Evolutionary conservation across 202 grass and related monocot species (phyloP).

Genomic region (Sporobolus alterniflorus): DNA sequence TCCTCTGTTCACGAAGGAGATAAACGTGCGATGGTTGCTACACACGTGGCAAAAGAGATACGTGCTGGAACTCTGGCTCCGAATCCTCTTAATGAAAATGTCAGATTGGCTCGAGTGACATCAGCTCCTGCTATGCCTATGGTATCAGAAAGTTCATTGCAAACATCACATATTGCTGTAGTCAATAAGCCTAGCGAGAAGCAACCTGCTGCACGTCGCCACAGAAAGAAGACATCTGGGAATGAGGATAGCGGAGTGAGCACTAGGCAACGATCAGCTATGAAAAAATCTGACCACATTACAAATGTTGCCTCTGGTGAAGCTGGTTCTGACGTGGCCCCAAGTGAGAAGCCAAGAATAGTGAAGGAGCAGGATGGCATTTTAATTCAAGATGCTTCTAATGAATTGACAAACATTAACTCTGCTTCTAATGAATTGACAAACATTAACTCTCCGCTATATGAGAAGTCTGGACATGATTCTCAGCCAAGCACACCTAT

Average conservation of each 20-base stretch:
- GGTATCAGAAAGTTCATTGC: constrained; percentile 54
- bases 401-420: constrained; percentile 49
- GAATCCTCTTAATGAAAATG: constrained; percentile 30
- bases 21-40: constrained; percentile 11
- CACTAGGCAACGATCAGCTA: constrained; percentile 58
- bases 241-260: constrained; percentile 48
- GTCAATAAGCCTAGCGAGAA: constrained; percentile 50
- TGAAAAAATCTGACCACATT: constrained; percentile 44
- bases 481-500: constrained; percentile 57
- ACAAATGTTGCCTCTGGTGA: constrained; percentile 29
- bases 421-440: constrained; percentile 39
- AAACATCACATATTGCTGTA: constrained; percentile 44
- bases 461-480: constrained; percentile 54
- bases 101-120: constrained; percentile 46
- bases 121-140: constrained; percentile 47
- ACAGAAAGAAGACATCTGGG: constrained; percentile 53
- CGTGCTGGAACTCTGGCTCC: constrained; percentile 31
- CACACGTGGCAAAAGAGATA: constrained; percentile 42
- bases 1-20: constrained; percentile 32
- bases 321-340: constrained; percentile 26
- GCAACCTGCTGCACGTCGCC: constrained; percentile 53
- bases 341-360: constrained; percentile 39
- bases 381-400: constrained; percentile 44
- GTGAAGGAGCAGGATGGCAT: constrained; percentile 30
- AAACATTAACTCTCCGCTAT: constrained; percentile 43